Evolutionary conservation across 1,284 basidiomycete species (phyloP).

Genomic region (Ceratobasidium sp.): DNA sequence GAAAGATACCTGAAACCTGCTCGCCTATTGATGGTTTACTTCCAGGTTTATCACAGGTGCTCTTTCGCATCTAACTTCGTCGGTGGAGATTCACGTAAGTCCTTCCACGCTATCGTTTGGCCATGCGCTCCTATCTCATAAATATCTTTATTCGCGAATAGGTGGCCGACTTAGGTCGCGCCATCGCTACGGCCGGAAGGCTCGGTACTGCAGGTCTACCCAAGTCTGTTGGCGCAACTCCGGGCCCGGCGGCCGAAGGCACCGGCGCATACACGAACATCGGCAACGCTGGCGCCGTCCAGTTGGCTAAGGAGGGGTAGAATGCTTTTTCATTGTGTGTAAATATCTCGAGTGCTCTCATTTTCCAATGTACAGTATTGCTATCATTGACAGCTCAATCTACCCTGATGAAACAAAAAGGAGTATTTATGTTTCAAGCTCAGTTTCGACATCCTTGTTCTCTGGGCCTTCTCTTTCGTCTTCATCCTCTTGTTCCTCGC

Average conservation of each 20-base stretch:
- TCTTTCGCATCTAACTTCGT: conserved; percentile 59
- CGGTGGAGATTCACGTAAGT: conserved; percentile 63
- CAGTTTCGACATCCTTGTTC: not conserved
- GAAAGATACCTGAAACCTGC: not conserved
- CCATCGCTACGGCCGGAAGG: conserved; percentile 61
- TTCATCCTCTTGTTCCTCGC: conserved; percentile 9
- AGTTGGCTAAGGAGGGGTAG: conserved; percentile 57
- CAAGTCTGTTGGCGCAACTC: conserved; percentile 56
- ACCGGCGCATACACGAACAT: conserved; percentile 63
- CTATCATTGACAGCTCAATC: no score
- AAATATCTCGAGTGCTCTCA: not conserved
- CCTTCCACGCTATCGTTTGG: not conserved
- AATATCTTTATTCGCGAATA: conserved; percentile 49
- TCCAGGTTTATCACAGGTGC: conserved; percentile 59
- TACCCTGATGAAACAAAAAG: no score
- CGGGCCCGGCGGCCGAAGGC: conserved; percentile 55
- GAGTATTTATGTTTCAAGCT: no score
- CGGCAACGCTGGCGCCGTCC: conserved; percentile 62
- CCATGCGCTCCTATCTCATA: not conserved
- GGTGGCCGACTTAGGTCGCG: conserved; percentile 63
- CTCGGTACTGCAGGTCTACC: conserved; percentile 63
- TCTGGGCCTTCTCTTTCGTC: not conserved
- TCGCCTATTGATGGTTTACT: not conserved
- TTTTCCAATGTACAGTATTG: not conserved
- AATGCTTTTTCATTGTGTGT: not conserved